Evolutionary conservation across 2,329 filamentous ascomycete species (phyloP).

Genomic region (Lasiodiplodia gonubiensis): DNA sequence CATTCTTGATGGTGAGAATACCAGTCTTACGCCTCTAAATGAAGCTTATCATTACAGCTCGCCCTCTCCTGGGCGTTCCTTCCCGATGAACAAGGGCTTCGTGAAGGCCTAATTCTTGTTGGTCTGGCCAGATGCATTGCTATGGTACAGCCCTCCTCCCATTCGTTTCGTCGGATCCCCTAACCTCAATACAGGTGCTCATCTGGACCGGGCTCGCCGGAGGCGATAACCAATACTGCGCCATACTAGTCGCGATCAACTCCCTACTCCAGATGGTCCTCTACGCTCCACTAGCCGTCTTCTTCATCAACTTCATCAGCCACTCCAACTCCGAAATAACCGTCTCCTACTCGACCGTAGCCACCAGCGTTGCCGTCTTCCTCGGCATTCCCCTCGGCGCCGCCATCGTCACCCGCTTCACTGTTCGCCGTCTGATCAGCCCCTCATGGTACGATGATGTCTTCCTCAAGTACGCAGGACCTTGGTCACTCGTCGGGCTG

Average conservation of each 20-base stretch:
- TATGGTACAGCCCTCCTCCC: constrained; percentile 60
- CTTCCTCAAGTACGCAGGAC: constrained; percentile 73
- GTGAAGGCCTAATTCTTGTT: constrained; percentile 77
- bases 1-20: constrained; percentile 76
- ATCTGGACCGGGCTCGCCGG: constrained; percentile 81
- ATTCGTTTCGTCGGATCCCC: too few relatives aligned
- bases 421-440: constrained; percentile 61
- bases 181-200: constrained; percentile 47
- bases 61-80: constrained; percentile 58
- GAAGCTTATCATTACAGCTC: too few relatives aligned
- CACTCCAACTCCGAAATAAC: constrained; percentile 41
- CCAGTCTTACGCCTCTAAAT: constrained; percentile 41
- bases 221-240: constrained; percentile 82
- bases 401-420: constrained; percentile 75
- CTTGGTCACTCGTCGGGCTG: constrained; percentile 80
- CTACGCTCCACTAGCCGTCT: constrained; percentile 54
- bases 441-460: constrained; percentile 67
- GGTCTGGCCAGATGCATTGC: constrained; percentile 86
- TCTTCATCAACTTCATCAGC: constrained; percentile 70
- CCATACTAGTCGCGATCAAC: constrained; percentile 59
- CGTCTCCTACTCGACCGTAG: constrained; percentile 70
- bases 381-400: constrained; percentile 76
- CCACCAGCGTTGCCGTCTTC: constrained; percentile 82
- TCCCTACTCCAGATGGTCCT: constrained; percentile 56
- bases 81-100: constrained; percentile 52